Evolutionary conservation across 1,284 basidiomycete genomes (phyloP).

Genomic region (Apiotrichum montevideense): DNA sequence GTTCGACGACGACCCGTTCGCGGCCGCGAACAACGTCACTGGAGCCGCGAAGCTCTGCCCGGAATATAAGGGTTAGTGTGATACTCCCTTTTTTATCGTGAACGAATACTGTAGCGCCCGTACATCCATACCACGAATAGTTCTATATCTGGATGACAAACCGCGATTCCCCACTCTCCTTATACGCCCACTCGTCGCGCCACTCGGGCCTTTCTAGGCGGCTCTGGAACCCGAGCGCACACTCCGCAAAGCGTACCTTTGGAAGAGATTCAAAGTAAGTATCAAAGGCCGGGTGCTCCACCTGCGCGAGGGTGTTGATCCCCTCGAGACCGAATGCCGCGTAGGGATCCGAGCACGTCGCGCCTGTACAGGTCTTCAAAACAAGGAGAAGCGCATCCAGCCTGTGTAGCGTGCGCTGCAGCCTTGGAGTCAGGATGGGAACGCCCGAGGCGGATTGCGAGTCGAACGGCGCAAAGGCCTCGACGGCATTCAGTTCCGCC

Average conservation of each 20-base stretch:
- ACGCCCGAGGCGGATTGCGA: background rate
- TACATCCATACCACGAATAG: no score
- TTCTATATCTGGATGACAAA: no score
- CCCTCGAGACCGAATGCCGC: conserved; percentile 17
- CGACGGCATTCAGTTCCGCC: conserved; percentile 16
- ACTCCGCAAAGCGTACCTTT: conserved; percentile 26
- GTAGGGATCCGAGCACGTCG: conserved; percentile 29
- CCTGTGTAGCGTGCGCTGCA: conserved; percentile 19
- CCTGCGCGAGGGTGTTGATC: conserved; percentile 16
- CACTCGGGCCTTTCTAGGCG: conserved; percentile 26
- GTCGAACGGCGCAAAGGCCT: conserved; percentile 15
- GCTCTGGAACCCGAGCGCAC: conserved; percentile 24
- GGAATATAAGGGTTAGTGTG: no score
- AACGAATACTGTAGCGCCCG: no score
- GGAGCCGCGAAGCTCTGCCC: background rate
- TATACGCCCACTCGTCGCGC: conserved; percentile 9
- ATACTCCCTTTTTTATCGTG: no score
- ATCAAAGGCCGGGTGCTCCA: conserved; percentile 22
- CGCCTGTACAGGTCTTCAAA: conserved; percentile 36
- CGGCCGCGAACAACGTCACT: background rate
- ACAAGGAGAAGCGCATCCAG: conserved; percentile 37
- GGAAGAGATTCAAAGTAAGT: conserved; percentile 28
- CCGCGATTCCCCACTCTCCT: no score
- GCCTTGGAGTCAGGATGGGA: background rate
- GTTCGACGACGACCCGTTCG: background rate